Conservation (phyloP, 2,329 filamentous ascomycete genomes). For the Fusarium transvaalense region DNA sequence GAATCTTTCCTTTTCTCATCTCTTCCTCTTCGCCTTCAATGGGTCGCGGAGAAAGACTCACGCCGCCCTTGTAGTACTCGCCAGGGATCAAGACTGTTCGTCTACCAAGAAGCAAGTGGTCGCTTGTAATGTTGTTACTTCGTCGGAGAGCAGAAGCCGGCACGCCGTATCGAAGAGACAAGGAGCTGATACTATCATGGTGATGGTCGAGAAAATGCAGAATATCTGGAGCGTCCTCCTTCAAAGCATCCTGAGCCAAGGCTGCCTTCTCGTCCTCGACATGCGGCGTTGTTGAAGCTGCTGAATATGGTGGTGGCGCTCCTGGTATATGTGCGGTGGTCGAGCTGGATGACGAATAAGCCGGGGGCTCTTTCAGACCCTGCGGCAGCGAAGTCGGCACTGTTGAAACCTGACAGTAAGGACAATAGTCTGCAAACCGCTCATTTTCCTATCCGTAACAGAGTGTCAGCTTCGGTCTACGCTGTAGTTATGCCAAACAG, state of each 20-base stretch:
- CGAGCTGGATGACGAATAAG: conserved; percentile 64
- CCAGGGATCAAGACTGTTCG: conserved; percentile 79
- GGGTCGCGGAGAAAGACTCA: conserved; percentile 76
- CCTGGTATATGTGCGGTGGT: conserved; percentile 44
- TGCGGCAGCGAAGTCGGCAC: conserved; percentile 68
- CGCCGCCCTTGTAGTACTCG: conserved; percentile 74
- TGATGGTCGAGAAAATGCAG: conserved; percentile 80
- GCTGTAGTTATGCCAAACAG: background rate
- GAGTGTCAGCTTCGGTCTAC: conserved; percentile 22
- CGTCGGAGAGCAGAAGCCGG: conserved; percentile 72
- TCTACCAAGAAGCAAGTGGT: conserved; percentile 77
- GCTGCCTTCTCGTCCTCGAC: conserved; percentile 46
- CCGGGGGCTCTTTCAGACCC: conserved; percentile 76
- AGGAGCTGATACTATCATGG: conserved; percentile 74
- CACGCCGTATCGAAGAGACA: conserved; percentile 79
- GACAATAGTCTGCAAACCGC: conserved; percentile 75
- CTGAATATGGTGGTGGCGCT: conserved; percentile 58
- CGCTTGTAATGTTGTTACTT: conserved; percentile 77
- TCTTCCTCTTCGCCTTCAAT: conserved; percentile 82
- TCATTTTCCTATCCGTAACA: conserved; percentile 66
- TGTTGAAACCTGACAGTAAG: conserved; percentile 81
- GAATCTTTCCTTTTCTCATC: conserved; percentile 74
- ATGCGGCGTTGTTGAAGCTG: conserved; percentile 23
- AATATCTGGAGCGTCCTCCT: conserved; percentile 68
- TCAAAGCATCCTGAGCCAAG: conserved; percentile 47